Conservation (phyloP, 78 protist species). For the Salpingoeca rosetta region DNA sequence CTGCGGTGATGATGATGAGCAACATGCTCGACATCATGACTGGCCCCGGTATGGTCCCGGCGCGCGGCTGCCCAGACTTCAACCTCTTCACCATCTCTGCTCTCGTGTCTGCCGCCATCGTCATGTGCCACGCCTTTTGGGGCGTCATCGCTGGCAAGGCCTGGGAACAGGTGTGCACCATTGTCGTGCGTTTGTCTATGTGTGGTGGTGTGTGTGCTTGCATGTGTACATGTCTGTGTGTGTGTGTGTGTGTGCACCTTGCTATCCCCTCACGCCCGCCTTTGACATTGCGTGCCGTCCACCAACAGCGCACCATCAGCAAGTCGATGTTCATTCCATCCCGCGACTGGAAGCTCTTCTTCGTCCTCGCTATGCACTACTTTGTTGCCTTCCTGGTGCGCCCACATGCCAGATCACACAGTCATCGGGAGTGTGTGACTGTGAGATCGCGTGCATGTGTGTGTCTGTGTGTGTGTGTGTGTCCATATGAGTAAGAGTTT, state of each 20-base stretch:
- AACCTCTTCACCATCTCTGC: neutral
- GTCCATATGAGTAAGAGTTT: no score
- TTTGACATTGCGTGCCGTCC: neutral
- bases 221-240: no score
- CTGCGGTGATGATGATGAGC: neutral
- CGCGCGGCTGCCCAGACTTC: neutral
- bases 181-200: neutral
- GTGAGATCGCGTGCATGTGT: neutral
- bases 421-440: neutral
- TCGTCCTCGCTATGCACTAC: neutral
- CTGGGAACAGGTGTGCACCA: neutral
- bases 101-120: neutral
- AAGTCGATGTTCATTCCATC: neutral
- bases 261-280: neutral
- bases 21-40: neutral
- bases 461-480: neutral
- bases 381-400: neutral
- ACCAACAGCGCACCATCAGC: neutral
- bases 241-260: no score
- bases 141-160: neutral
- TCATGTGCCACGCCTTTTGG: neutral
- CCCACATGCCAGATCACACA: neutral
- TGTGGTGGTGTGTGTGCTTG: no score
- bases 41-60: neutral
- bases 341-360: neutral